Evolutionary conservation across 768 basidiomycete genomes (phyloP), one percentile per base, ranked within the genome.

Genomic region (Rhodotorula taiwanensis): DNA sequence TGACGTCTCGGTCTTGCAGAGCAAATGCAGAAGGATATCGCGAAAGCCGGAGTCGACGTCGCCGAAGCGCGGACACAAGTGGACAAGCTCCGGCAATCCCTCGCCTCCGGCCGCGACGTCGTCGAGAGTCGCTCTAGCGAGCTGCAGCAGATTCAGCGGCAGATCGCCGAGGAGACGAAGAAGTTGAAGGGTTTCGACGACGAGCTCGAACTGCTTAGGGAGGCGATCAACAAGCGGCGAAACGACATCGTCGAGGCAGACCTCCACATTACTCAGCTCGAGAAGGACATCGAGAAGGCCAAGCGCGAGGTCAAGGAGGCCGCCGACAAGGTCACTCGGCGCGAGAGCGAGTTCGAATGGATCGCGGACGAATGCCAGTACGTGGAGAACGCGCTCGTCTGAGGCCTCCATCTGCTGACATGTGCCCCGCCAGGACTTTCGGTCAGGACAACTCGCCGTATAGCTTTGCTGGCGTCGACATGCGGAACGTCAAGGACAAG

Each of bases 291-390:
- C 8, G 79, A 80, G 49, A 76, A 76, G 16, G 74, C 86, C 36
- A 79, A 75, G 34, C 89, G 86, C 75, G 91, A 95, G 58, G 81
- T 81, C 71, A 76, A 81, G 11, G 70, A 79, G 2, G 83, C 84
- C 3, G 72, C 74, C 34, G 83, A 82, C 49, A 58, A 72, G 42
- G 81, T 85, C 31, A 75, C 80, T 30, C 81, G 80, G 52, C 79
- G 94, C n/a, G 91, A 95, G 77, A 83, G 85, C 72, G 82, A 85
- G 73, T 81, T 86, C 70, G 81, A 85, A 1, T 98, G 95, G 95
- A 98, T 99, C 64, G 74, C 74, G 8, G 84, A 92, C 64, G 93
- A 99, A 74, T 82, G 84, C 69, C 81, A 85, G 93, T 95, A 72
- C 72, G 89, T 81, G 6, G 25, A 7, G 43, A 21, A n/a, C 8